Evolutionary conservation across 2,329 filamentous ascomycete species (phyloP), one percentile per base, ranked within the genome.

Genomic region (Colletotrichum magnum): DNA sequence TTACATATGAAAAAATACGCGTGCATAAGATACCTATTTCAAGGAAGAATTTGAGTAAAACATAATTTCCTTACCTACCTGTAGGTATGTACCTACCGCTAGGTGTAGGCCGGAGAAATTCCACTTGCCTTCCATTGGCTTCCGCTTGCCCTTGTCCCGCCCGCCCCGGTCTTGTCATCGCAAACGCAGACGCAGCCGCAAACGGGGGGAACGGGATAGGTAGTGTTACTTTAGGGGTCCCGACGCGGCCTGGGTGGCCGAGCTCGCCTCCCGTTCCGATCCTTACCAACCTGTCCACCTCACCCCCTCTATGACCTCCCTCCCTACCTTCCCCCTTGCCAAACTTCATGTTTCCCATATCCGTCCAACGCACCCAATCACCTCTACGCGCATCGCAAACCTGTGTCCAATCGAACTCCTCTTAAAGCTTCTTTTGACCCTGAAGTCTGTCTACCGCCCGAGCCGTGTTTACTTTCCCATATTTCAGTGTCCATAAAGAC

Each of bases 101-200:
- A 36, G 7, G 32, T 15, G 32, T 15, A 24, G 24, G 41, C 13
- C 45, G 47, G 47, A 32, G 48, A 47, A 61, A 43, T 53, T 48
- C 51, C 39, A 26, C n/a, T 24, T 16, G 28, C 50, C 28, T 68
- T 68, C 60, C 47, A 53, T 64, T 52, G 39, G 64, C 47, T 64
- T 64, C 58, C 41, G 26, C 32, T 56, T 28, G 28, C 36, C 39
- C 26, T 39, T 36, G 32, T 45, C 24, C 32, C 45, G 13, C 13
- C 41, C 41, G 41, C 41, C 41, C 41, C 41, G 28, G 24, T 15
- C 51, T 32, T 48, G 51, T 28, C n/a, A 32, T 10, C 24, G 16
- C 26, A 36, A 36, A 36, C 32, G 32, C 32, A 36, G 32, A 36
- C 32, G 32, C 32, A 36, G 21, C 60, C 53, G 65, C 65, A 59